Base-by-base conservation (phyloP, 192 early-diverging fungal species). In the Backusella liffmaniae region DNA sequence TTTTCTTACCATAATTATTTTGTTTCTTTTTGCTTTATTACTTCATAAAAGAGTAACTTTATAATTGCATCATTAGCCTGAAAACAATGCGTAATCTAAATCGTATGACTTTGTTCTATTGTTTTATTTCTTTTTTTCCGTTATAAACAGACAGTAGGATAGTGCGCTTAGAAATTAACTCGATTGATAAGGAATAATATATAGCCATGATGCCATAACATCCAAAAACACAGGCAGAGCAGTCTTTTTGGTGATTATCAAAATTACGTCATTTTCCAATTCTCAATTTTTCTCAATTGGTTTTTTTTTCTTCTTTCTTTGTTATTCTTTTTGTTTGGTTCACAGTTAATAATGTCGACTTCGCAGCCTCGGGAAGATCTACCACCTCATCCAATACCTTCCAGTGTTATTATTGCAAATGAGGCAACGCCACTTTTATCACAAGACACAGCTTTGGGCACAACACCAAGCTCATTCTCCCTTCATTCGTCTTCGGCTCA, bases 351-450 rank as follows among this genome's bases (percentile, higher is more conserved):
- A 62, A 59, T 59, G 53, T 59, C 53, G 21, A 59, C n/a, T 59
- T 59, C 53, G 23, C 21, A 59, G 3, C 21, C 53, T 59, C 53
- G 53, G 23, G 53, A 59, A 59, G 53, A 59, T 59, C 21, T 2
- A 59, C 53, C 66, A 35, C 10, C 23, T 23, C 69, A 70, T 71
- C 70, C 70, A 29, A 71, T 73, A 56, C 72, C 72, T 59, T 59
- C 72, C 30, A 73, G 72, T 73, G 35, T 73, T 37, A 73, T 59
- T 10, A 59, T 73, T 37, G 39, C 51, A 10, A 70, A 77, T 71
- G 77, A 78, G 67, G 53, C 41, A 30, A 78, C 77, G 1, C 77
- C 77, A 53, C 62, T 78, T 15, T 30, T 71, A 41, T 32, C 70
- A 32, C 70, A 71, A 15, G 70, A 71, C 7, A 23, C 23, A 44